phyloP scores from a whole-genome alignment of 169 alveolate genomes.

The Eimeria maxima region DNA sequence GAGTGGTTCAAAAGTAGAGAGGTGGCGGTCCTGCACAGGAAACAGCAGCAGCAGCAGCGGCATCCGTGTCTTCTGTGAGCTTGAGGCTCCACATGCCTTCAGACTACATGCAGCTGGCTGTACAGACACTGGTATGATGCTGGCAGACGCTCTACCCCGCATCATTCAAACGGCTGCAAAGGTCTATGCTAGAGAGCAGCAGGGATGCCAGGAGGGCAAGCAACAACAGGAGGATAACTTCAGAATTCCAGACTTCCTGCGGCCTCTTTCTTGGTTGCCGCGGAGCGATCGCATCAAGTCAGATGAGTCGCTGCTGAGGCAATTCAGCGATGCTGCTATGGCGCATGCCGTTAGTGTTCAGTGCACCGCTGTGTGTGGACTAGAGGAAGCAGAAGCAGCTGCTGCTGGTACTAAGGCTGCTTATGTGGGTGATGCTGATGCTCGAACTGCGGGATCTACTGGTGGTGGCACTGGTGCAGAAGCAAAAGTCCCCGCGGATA shows the following conservation, averaged over 20 bases:
- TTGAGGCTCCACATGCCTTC: constrained; percentile 68
- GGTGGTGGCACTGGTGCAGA: neutral
- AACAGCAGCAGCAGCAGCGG: constrained; percentile 16
- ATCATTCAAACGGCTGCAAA: constrained; percentile 60
- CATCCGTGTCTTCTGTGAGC: constrained; percentile 50
- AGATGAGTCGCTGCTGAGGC: constrained; percentile 27
- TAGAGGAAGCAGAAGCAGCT: neutral
- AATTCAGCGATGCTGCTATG: constrained; percentile 36
- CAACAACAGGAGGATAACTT: constrained; percentile 8
- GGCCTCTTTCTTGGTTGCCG: constrained; percentile 82
- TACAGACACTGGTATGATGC: constrained; percentile 74
- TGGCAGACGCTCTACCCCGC: constrained; percentile 53
- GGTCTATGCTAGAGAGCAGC: constrained; percentile 46
- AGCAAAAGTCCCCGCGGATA: neutral
- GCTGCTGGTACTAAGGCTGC: neutral
- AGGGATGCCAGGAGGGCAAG: constrained; percentile 41
- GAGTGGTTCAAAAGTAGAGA: constrained; percentile 73
- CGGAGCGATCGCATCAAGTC: constrained; percentile 60
- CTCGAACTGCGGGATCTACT: neutral
- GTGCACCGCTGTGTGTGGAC: neutral
- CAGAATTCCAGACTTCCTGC: constrained; percentile 48
- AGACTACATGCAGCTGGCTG: constrained; percentile 81
- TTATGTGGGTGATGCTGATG: constrained; percentile 5
- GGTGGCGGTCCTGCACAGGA: constrained; percentile 75
- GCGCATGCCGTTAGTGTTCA: neutral